phyloP scores from a whole-genome alignment of 2,329 filamentous ascomycete genomes.

The Blastomyces percursus region DNA sequence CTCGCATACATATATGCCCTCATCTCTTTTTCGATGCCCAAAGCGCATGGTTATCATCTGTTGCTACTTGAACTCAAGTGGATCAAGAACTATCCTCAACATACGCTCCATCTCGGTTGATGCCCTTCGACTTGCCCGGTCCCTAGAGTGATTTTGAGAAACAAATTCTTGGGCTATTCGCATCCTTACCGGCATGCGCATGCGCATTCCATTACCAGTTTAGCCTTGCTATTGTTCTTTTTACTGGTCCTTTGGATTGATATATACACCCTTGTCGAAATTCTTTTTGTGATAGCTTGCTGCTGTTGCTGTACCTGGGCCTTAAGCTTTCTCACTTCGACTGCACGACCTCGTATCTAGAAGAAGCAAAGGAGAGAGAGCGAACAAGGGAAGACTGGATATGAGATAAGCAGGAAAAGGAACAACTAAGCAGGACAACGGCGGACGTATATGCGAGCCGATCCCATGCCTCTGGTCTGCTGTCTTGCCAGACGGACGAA shows the following conservation, averaged over 20 bases:
- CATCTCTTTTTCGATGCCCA: neutral
- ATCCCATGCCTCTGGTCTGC: conserved; percentile 7
- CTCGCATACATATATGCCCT: conserved; percentile 1
- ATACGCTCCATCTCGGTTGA: neutral
- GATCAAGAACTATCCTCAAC: neutral
- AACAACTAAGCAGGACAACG: neutral
- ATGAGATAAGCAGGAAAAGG: neutral
- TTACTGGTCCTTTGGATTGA: neutral
- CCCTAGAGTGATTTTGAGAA: neutral
- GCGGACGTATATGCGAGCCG: neutral
- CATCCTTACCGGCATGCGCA: neutral
- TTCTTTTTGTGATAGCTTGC: neutral
- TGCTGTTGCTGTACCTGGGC: neutral
- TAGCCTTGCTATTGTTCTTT: neutral
- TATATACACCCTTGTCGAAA: neutral
- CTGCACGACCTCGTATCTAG: too few species aligned
- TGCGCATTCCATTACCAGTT: neutral
- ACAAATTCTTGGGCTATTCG: neutral
- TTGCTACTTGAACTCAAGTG: neutral
- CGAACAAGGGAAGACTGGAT: neutral
- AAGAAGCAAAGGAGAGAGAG: neutral
- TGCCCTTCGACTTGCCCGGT: too few species aligned
- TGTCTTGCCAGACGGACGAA: conserved; percentile 29
- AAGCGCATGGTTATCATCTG: neutral
- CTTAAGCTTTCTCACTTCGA: neutral